Evolutionary conservation across 352 stramenopile genomes (phyloP).

Genomic region (Plasmopara muralis): DNA sequence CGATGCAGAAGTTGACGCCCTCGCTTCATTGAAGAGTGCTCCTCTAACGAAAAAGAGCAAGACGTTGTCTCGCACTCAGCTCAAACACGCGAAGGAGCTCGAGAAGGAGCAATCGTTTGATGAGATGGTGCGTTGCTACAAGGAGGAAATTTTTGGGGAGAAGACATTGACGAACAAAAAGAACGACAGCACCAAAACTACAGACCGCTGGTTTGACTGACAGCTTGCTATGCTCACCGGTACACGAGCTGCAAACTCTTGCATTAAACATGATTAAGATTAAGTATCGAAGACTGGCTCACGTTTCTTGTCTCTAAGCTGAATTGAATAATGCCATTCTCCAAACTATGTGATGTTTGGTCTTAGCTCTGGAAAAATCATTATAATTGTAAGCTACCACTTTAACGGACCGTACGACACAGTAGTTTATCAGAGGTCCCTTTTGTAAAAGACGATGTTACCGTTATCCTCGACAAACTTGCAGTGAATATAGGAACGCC

Average conservation of each 20-base stretch:
- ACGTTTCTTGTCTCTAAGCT: not conserved
- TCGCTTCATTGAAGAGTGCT: constrained; percentile 16
- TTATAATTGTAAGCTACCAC: no score
- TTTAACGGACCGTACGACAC: not conserved
- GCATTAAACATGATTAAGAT: not conserved
- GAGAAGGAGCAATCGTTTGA: constrained; percentile 72
- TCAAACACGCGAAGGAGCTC: constrained; percentile 47
- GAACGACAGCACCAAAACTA: constrained; percentile 14
- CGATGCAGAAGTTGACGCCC: constrained; percentile 20
- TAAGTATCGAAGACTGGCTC: not conserved
- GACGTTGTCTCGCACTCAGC: constrained; percentile 58
- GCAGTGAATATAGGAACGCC: constrained; percentile 89
- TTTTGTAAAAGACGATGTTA: constrained; percentile 90
- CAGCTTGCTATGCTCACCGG: not conserved
- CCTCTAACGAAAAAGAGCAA: constrained; percentile 28
- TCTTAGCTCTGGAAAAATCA: no score
- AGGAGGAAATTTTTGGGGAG: constrained; percentile 75
- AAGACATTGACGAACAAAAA: constrained; percentile 16
- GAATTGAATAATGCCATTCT: no score
- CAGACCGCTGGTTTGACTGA: constrained; percentile 72
- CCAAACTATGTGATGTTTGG: no score
- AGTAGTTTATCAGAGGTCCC: constrained; percentile 20
- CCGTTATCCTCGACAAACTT: constrained; percentile 93
- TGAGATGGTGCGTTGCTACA: constrained; percentile 72
- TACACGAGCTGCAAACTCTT: not conserved